Percentiles rank a stretch among this genome's conserved stretches.
These are phyloP conservation scores for Aspergillus leporis DNA, from an alignment of 495 filamentous ascomycete species.

Conservation along the genomic window DNA sequence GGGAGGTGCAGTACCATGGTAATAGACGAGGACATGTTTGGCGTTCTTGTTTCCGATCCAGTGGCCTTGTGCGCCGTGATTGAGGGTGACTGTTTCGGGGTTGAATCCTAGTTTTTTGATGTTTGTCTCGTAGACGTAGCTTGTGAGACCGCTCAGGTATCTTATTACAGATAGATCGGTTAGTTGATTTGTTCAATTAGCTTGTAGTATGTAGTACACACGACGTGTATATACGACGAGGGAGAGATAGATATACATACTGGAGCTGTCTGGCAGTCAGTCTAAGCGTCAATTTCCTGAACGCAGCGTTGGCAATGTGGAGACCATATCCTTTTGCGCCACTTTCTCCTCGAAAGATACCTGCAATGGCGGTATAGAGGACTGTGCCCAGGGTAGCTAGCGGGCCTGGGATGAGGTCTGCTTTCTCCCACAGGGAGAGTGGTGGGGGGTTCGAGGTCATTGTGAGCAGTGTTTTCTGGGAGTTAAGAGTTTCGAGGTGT, in stretches of 20 bases:
- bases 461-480: not conserved
- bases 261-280: slow-evolving; percentile 33
- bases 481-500: not conserved
- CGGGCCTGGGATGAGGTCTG: slow-evolving; percentile 25
- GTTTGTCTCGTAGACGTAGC: slow-evolving; percentile 44
- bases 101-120: slow-evolving; percentile 47
- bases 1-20: slow-evolving; percentile 48
- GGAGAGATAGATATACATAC: slow-evolving; percentile 23
- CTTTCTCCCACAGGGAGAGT: slow-evolving; percentile 42
- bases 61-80: slow-evolving; percentile 52
- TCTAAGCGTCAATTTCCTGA: slow-evolving; percentile 26
- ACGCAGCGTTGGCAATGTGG: slow-evolving; percentile 33
- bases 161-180: slow-evolving; percentile 24
- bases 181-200: not conserved
- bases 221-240: not conserved
- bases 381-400: slow-evolving; percentile 21
- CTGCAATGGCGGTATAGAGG: slow-evolving; percentile 34
- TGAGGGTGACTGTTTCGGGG: slow-evolving; percentile 49
- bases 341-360: slow-evolving; percentile 38
- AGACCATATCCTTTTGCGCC: slow-evolving; percentile 32
- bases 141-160: slow-evolving; percentile 37
- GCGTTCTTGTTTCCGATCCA: slow-evolving; percentile 61
- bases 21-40: slow-evolving; percentile 58
- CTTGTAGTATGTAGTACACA: not conserved
- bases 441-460: slow-evolving; percentile 5